A percentile compares a stretch with the other conserved stretches of the same genome.
Conservation (phyloP, 805 yeast species). For the Middelhovenomyces tepae region DNA sequence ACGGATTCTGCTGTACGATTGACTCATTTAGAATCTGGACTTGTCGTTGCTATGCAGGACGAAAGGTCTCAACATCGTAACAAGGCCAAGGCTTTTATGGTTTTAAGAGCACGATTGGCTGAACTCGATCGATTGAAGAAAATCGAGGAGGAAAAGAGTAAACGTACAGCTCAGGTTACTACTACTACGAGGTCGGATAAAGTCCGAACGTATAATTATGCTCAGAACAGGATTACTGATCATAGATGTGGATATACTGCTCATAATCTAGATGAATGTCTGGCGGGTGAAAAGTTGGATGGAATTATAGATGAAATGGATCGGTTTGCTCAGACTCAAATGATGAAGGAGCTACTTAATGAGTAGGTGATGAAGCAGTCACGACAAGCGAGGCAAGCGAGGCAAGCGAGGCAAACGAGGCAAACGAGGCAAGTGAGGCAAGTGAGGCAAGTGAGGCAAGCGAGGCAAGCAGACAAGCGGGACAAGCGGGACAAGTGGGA, state of each 20-base stretch:
- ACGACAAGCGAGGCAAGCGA: no score
- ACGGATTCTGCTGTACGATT: conserved; percentile 95
- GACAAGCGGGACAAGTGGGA: no score
- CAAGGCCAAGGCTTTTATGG: conserved; percentile 82
- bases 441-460: no score
- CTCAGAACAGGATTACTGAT: conserved; percentile 89
- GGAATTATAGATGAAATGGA: conserved; percentile 47
- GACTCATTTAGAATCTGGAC: conserved; percentile 87
- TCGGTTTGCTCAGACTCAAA: conserved; percentile 36
- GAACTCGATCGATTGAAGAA: conserved; percentile 63
- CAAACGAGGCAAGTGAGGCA: no score
- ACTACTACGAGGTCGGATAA: conserved; percentile 89
- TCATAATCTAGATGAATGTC: conserved; percentile 63
- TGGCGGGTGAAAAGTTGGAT: conserved; percentile 50
- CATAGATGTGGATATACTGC: conserved; percentile 78
- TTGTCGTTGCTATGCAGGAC: conserved; percentile 84
- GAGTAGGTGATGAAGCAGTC: background rate
- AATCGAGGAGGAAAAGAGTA: conserved; percentile 53
- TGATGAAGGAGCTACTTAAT: conserved; percentile 33
- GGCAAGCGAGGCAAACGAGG: no score
- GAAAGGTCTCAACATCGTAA: conserved; percentile 92
- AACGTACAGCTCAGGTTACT: conserved; percentile 75
- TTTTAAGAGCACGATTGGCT: conserved; percentile 76
- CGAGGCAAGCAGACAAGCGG: no score
- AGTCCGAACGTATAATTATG: conserved; percentile 85